Percentiles rank a stretch among this genome's conserved stretches.
Evolutionary conservation across 1,284 basidiomycete genomes (phyloP).

Genomic region (Naganishia albida): DNA sequence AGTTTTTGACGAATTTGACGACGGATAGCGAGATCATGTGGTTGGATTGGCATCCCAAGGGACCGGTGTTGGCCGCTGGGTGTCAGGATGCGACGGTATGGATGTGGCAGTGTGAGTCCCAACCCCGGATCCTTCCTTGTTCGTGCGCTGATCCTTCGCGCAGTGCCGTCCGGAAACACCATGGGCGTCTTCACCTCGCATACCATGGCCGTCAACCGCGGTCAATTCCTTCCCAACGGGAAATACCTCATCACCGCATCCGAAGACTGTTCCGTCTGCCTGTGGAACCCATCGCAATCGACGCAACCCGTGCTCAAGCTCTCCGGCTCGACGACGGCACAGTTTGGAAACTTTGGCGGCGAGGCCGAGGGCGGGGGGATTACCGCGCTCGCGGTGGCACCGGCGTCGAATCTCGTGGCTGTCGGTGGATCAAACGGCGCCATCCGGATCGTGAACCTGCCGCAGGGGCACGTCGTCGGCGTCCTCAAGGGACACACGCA

Average conservation of each 20-base stretch:
- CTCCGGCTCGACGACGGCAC: slow-evolving; percentile 38
- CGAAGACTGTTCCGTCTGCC: slow-evolving; percentile 77
- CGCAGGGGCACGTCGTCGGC: slow-evolving; percentile 78
- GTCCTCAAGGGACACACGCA: slow-evolving; percentile 80
- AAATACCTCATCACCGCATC: slow-evolving; percentile 87
- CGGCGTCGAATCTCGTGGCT: slow-evolving; percentile 79
- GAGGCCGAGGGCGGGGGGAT: slow-evolving; percentile 64
- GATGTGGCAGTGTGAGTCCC: slow-evolving; percentile 83
- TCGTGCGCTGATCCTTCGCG: background rate
- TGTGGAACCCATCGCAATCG: slow-evolving; percentile 82
- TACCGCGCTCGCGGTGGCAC: slow-evolving; percentile 81
- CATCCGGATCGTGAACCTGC: slow-evolving; percentile 79
- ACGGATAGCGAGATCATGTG: slow-evolving; percentile 97
- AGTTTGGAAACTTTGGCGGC: slow-evolving; percentile 60
- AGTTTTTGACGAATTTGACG: slow-evolving; percentile 86
- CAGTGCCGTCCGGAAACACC: slow-evolving; percentile 34
- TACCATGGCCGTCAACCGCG: slow-evolving; percentile 78
- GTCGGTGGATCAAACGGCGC: slow-evolving; percentile 82
- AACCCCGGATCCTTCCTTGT: background rate
- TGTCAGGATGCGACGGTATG: slow-evolving; percentile 94
- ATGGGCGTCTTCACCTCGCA: slow-evolving; percentile 97
- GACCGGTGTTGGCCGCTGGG: slow-evolving; percentile 82
- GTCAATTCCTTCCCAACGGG: slow-evolving; percentile 75
- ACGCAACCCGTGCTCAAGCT: slow-evolving; percentile 69
- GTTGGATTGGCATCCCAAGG: slow-evolving; percentile 95